Percentiles rank a stretch among this genome's conserved stretches.
phyloP scores from a whole-genome alignment of 1,139 yeast genomes.

The Hyphopichia buzzinii region DNA sequence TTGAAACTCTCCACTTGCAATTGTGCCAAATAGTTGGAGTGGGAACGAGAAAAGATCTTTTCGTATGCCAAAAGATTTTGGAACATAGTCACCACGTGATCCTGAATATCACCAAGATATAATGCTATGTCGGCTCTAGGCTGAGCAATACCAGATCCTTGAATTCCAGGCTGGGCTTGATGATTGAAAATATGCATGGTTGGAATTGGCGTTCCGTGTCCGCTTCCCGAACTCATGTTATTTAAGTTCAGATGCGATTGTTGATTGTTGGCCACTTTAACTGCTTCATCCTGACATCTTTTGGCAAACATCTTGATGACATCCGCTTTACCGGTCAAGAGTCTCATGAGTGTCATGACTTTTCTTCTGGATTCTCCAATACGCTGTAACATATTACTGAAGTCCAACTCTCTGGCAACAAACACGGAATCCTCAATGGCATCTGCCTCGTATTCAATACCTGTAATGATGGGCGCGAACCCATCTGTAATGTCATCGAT shows the following conservation, averaged over 20 bases:
- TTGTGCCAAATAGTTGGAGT: slow-evolving; percentile 89
- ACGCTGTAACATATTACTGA: slow-evolving; percentile 68
- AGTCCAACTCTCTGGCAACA: slow-evolving; percentile 47
- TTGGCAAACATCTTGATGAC: slow-evolving; percentile 97
- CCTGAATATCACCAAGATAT: slow-evolving; percentile 95
- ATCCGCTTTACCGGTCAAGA: slow-evolving; percentile 92
- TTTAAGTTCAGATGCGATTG: slow-evolving; percentile 6
- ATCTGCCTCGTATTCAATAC: slow-evolving; percentile 88
- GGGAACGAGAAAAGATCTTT: slow-evolving; percentile 88
- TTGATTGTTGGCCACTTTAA: slow-evolving; percentile 5
- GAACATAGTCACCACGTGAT: slow-evolving; percentile 94
- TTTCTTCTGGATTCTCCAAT: slow-evolving; percentile 88
- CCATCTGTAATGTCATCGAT: slow-evolving; percentile 94
- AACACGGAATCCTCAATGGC: slow-evolving; percentile 77
- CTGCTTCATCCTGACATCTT: slow-evolving; percentile 75
- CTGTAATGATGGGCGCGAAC: slow-evolving; percentile 86
- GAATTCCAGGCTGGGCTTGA: slow-evolving; percentile 15
- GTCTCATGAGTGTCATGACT: slow-evolving; percentile 89
- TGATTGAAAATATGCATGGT: slow-evolving; percentile 13
- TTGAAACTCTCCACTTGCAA: slow-evolving; percentile 88
- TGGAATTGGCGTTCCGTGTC: slow-evolving; percentile 4
- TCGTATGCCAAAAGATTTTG: slow-evolving; percentile 88
- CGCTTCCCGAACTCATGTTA: slow-evolving; percentile 2
- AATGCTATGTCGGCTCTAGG: slow-evolving; percentile 83
- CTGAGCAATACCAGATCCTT: slow-evolving; percentile 39